Base-by-base conservation (phyloP, 306 rosid species). In the Comarum palustre region DNA sequence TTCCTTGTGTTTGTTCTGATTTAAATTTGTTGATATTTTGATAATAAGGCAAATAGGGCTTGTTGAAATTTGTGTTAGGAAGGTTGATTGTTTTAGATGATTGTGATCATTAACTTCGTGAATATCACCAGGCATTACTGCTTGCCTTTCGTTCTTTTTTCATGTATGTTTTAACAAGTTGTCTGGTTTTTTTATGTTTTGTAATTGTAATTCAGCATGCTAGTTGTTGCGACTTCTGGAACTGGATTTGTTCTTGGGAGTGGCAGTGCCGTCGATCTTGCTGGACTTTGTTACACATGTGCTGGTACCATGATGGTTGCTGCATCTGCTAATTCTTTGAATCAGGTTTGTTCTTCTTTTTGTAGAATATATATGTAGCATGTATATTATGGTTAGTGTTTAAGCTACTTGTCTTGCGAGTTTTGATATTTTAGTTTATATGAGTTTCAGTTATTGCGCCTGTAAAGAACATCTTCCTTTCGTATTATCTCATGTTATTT, bases 231-330 rank as follows among this genome's bases (percentile, higher is more conserved):
- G 50, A 94, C 98, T 38, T 89, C 98, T 57, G 97, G 98, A 73
- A 91, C 97, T 70, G 97, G 98, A 47, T 94, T 85, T 83, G 90
- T 94, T 69, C 86, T 94, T 24, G 98, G 97, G 61, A 94, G 98
- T 71, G 81, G 86, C 52, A 79, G 78, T 81, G 86, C 85, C 25
- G 27, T 94, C 50, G 92, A 94, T 77, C 67, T 89, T 15, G 24
- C 87, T 0, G 85, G 87, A 20, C 95, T 94, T 77, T 89, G 92
- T 63, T 88, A 82, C 79, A 94, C 98, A 74, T 94, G 98, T 73
- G 73, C 88, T 42, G 98, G 98, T 55, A 94, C 98, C 63, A 94
- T 94, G 98, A 87, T 91, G 98, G 96, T 94, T 84, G 95, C 98
- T 48, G 96, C 97, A 63, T 91, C 97, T 69, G 98, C 97, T 47